Percentiles rank a stretch among this genome's conserved stretches.
These are phyloP conservation scores for Phaffomyces opuntiae DNA, from an alignment of 805 yeast genomes.

Conservation along the genomic window DNA sequence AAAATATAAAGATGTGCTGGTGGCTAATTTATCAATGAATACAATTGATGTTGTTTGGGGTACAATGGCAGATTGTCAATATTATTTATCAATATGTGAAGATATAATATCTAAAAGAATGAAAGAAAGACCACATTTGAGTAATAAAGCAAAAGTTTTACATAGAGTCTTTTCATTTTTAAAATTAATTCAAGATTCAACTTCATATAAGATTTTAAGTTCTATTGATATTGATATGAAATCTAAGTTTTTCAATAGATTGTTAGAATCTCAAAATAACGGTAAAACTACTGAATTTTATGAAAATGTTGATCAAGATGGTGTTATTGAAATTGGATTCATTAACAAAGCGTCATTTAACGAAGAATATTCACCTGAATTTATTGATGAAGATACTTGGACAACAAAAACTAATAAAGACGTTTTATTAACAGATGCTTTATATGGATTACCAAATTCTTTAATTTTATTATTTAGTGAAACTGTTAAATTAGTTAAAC, in stretches of 20 bases:
- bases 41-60: constrained; percentile 90
- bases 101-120: constrained; percentile 64
- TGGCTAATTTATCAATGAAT: constrained; percentile 80
- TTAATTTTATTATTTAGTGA: constrained; percentile 66
- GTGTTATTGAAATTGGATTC: constrained; percentile 39
- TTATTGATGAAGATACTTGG: constrained; percentile 28
- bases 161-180: constrained; percentile 75
- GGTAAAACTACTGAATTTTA: constrained; percentile 28
- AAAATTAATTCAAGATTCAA: constrained; percentile 71
- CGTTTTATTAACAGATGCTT: constrained; percentile 66
- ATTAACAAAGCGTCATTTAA: constrained; percentile 13
- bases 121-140: constrained; percentile 54
- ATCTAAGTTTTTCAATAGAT: constrained; percentile 8
- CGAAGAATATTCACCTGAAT: constrained; percentile 27
- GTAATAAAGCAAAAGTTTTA: constrained; percentile 68
- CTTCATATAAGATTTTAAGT: constrained; percentile 14
- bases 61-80: constrained; percentile 76
- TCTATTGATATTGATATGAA: constrained; percentile 10
- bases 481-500: constrained; percentile 58
- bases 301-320: constrained; percentile 38
- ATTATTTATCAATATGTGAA: constrained; percentile 72
- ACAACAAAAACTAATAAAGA: constrained; percentile 35
- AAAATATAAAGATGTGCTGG: constrained; percentile 76
- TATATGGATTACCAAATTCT: constrained; percentile 82
- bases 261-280: constrained; percentile 10